Evolutionary conservation across 108 stramenopile genomes (phyloP), one percentile per base, ranked within the genome.

Genomic region (Skeletonema marinoi): DNA sequence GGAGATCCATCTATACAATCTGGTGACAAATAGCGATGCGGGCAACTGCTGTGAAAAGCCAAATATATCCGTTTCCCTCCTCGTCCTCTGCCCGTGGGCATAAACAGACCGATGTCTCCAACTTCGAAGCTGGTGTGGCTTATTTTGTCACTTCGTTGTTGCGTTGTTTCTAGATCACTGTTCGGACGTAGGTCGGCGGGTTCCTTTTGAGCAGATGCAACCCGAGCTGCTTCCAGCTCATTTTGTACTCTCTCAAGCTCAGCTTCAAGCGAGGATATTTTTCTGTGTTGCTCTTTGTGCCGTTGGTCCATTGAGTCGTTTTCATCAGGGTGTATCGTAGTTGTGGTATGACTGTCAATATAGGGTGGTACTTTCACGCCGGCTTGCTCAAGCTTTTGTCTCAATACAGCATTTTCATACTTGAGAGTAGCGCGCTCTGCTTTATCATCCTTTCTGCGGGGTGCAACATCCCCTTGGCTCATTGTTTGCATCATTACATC

Each of bases 31-130:
- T 92, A 94, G 11, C 89, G 86, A 81, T 94, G 90, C 31, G 93
- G 93, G 51, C 90, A 94, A 14, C 77, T 89, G 32, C 88, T 90
- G 60, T 94, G 93, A 54, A 94, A 94, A 8, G 93, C 93, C 44
- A 94, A 81, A 65, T 92, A 94, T 21, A 87, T 89, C 16, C 88
- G 80, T 51, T 88, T 91, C 21, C 89, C 89, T 29, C 88, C 90
- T 38, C 80, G 71, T 21, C 89, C 88, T 39, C 87, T 79, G 46
- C 91, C 91, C 17, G 93, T 92, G 19, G 91, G 93, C 93, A 94
- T 94, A 41, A 94, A 94, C 30, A 94, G 81, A 46, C 87, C 93
- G 21, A 94, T 85, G 71, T 94, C 91, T 25, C 93, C 93, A 77
- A 94, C 80, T 10, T 73, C 64, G 77, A 94, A 92, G 74, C 90